These are phyloP conservation scores for Monotropa hypopitys DNA, from an alignment of 179 eudicot species.

Conservation along the genomic window DNA sequence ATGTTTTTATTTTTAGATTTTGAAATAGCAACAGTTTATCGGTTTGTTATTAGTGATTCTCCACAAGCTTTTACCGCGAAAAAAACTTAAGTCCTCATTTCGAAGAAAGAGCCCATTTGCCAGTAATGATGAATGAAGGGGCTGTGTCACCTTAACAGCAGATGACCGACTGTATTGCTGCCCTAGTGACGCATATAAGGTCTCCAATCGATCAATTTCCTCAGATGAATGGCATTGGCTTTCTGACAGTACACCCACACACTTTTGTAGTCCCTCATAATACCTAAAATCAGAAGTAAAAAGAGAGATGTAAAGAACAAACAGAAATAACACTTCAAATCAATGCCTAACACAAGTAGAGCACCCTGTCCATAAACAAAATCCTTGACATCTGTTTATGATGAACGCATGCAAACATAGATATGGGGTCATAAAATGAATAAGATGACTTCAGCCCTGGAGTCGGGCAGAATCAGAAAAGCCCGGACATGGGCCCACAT, in stretches of 20 bases:
- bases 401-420: neutral
- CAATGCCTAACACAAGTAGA: neutral
- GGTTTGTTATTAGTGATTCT: neutral
- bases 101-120: neutral
- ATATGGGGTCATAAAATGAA: neutral
- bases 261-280: slow-evolving; percentile 91
- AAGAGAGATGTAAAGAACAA: neutral
- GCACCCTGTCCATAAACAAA: neutral
- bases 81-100: neutral
- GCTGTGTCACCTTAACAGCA: slow-evolving; percentile 69
- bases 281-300: slow-evolving; percentile 34
- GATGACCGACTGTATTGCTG: slow-evolving; percentile 75
- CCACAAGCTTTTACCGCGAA: neutral
- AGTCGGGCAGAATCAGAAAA: neutral
- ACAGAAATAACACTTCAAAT: neutral
- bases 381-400: neutral
- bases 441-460: neutral
- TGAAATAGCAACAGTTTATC: neutral
- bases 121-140: neutral
- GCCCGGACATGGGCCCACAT: neutral
- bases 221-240: slow-evolving; percentile 50
- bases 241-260: slow-evolving; percentile 64
- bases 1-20: neutral
- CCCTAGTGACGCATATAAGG: slow-evolving; percentile 65
- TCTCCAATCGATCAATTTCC: slow-evolving; percentile 57